A percentile compares a stretch with the other conserved stretches of the same genome.
Conservation (phyloP, 2,329 filamentous ascomycete species). For the Rutstroemia sp. region DNA sequence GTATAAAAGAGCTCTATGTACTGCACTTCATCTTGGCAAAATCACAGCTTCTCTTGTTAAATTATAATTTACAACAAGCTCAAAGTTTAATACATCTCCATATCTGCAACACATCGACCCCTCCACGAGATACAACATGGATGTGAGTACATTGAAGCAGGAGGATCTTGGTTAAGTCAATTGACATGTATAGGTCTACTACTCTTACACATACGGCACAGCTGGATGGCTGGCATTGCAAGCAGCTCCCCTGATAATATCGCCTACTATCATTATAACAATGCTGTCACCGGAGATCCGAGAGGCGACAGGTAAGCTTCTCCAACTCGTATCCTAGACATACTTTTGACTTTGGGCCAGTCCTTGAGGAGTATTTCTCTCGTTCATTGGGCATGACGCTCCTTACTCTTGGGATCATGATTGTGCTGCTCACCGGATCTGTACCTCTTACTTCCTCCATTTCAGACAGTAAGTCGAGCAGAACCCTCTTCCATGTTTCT, state of each 20-base stretch:
- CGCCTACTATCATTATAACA: slow-evolving; percentile 53
- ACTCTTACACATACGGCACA: slow-evolving; percentile 43
- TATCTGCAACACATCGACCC: too few species aligned
- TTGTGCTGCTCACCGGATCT: slow-evolving; percentile 54
- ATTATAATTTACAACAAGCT: too few species aligned
- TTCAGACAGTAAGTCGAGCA: slow-evolving; percentile 20
- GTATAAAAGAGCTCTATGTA: too few species aligned
- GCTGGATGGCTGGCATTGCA: slow-evolving; percentile 42
- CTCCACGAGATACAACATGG: neutral
- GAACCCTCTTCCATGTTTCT: neutral
- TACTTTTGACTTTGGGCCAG: slow-evolving; percentile 21
- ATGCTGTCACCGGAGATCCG: slow-evolving; percentile 51
- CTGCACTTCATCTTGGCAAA: too few species aligned
- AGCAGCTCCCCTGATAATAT: slow-evolving; percentile 43
- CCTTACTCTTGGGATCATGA: slow-evolving; percentile 47
- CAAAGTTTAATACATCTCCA: too few species aligned
- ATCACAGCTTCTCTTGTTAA: too few species aligned
- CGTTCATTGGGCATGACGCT: slow-evolving; percentile 52
- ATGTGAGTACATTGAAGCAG: neutral
- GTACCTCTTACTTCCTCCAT: slow-evolving; percentile 46
- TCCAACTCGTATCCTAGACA: neutral
- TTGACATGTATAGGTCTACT: slow-evolving; percentile 35
- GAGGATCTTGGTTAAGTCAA: neutral
- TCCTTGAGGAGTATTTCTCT: slow-evolving; percentile 56
- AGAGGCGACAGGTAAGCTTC: slow-evolving; percentile 41